Base-by-base conservation (phyloP, 139 green algal genomes). In the Pycnococcus provasolii region DNA sequence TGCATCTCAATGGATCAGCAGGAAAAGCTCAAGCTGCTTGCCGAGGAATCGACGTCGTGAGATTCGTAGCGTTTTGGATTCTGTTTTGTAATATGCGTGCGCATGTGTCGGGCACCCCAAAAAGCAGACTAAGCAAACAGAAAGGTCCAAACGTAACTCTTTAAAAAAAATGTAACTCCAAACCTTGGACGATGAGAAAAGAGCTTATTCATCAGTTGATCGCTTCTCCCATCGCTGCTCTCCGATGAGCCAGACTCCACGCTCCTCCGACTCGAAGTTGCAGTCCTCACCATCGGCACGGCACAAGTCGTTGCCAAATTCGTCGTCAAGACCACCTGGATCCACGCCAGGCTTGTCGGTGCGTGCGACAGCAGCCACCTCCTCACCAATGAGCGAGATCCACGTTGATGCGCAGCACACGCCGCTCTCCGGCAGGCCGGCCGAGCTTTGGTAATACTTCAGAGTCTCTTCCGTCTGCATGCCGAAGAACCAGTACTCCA, bases 1-100 rank as follows among this genome's bases (percentile, higher is more conserved):
- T 85, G 94, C 78, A 83, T 92, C 53, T 58, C 76, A 6, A 37
- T 88, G 50, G 88, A 95, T 66, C 87, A 95, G 77, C 77, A 94
- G 62, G 91, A 94, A 70, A 75, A 79, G 62, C 70, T 97, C 42
- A 70, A 82, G 61, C 84, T 90, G 71, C 70, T 95, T 40, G 77
- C 80, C 46, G 67, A 45, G n/a, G 71, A 73, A n/a, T 52, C 60
- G 62, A 51, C 39, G 48, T 51, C 41, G 40, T 44, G 26, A 60
- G 43, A 59, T 42, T 64, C 26, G 26, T 26, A 26, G 26, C 26
- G 26, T 26, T 26, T 26, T 26, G 26, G 26, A 26, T 26, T 26
- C 26, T 26, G 26, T 26, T 26, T 26, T 26, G 26, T 26, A 26
- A 26, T 26, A 26, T 26, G 26, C 26, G 26, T 26, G 26, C 26